Conservation (phyloP, 768 basidiomycete genomes). For the Russula ochroleuca region DNA sequence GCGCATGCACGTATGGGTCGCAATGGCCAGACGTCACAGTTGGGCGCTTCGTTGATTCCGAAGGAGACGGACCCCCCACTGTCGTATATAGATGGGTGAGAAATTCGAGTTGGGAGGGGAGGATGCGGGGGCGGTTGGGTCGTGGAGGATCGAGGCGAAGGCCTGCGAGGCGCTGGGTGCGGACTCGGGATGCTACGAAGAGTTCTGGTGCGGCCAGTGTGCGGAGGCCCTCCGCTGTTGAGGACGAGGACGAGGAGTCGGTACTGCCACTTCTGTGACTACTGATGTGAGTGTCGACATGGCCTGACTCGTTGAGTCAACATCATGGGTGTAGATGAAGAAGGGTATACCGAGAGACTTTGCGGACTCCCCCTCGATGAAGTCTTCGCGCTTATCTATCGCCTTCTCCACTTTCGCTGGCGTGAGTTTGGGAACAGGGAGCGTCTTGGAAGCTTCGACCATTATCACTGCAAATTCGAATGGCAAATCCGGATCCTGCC, state of each 20-base stretch:
- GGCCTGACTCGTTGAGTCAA: background rate
- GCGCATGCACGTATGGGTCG: background rate
- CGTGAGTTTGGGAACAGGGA: constrained; percentile 70
- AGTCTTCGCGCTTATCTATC: too few species aligned
- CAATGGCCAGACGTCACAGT: background rate
- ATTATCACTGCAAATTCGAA: constrained; percentile 99
- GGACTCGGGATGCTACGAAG: constrained; percentile 16
- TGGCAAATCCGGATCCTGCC: constrained; percentile 91
- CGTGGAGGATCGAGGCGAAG: too few species aligned
- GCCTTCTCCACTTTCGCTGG: constrained; percentile 79
- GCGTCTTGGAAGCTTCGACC: too few species aligned
- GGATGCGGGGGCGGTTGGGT: background rate
- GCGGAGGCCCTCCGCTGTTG: background rate
- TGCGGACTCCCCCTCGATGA: constrained; percentile 82
- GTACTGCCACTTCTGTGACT: background rate
- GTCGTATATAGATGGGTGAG: constrained; percentile 4
- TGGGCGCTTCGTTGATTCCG: constrained; percentile 5
- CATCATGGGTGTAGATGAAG: background rate
- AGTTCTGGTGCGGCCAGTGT: constrained; percentile 17
- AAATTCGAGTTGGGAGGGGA: constrained; percentile 3
- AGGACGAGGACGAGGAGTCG: background rate
- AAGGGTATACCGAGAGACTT: background rate
- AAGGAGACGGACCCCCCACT: background rate
- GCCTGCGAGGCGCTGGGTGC: constrained; percentile 1
- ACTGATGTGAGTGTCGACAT: background rate